Conservation (phyloP, 1,284 basidiomycete species). For the Coniferiporia sulphurascens region DNA sequence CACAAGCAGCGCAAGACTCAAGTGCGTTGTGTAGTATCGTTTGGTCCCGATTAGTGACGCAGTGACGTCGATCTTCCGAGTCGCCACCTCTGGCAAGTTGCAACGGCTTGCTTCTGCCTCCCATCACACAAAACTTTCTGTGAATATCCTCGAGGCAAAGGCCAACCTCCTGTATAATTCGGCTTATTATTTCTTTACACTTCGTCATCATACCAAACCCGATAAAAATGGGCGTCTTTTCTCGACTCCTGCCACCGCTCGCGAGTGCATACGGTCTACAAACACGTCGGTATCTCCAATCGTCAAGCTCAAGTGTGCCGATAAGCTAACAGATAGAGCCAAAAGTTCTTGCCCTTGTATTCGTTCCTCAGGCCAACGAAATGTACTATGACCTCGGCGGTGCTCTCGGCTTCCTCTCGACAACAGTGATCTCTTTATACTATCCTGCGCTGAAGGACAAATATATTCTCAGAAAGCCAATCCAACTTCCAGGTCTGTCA, state of each 20-base stretch:
- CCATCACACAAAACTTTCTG: no score
- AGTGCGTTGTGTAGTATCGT: no score
- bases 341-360: constrained; percentile 45
- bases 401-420: constrained; percentile 62
- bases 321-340: background rate
- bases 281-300: constrained; percentile 26
- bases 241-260: constrained; percentile 33
- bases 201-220: no score
- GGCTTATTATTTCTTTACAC: no score
- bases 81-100: no score
- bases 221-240: constrained; percentile 32
- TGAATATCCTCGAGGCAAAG: no score
- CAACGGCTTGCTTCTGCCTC: no score
- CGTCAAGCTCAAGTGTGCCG: background rate
- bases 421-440: constrained; percentile 59
- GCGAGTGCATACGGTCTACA: constrained; percentile 37
- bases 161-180: no score
- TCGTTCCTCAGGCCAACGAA: constrained; percentile 54
- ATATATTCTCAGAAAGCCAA: constrained; percentile 36
- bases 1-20: no score
- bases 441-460: constrained; percentile 49
- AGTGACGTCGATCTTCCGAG: no score
- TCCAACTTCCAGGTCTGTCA: constrained; percentile 38
- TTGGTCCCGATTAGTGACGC: no score
- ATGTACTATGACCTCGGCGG: constrained; percentile 58